phyloP scores from a whole-genome alignment of 1,139 yeast species.

The Scheffersomyces illinoinensis region DNA sequence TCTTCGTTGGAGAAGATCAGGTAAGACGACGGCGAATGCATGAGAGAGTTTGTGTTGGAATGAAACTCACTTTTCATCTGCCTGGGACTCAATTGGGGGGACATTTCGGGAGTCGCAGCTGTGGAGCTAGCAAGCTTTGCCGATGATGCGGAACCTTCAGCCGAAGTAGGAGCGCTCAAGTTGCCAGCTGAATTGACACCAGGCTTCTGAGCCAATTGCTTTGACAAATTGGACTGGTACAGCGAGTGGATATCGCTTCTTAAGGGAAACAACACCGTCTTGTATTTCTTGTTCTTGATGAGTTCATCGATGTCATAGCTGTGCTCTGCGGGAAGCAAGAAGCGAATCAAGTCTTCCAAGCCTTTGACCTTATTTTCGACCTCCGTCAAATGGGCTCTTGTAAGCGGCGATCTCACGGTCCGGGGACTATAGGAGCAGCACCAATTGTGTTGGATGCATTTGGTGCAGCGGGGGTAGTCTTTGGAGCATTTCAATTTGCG shows the following conservation, averaged over 20 bases:
- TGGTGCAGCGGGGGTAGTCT: constrained; percentile 73
- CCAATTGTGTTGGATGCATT: constrained; percentile 74
- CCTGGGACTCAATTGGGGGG: neutral
- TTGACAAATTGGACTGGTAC: neutral
- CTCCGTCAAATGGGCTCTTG: constrained; percentile 76
- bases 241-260: constrained; percentile 4
- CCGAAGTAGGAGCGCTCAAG: neutral
- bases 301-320: constrained; percentile 26
- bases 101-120: neutral
- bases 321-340: constrained; percentile 30
- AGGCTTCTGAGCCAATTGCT: neutral
- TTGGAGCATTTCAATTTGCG: constrained; percentile 59
- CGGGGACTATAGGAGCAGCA: constrained; percentile 77
- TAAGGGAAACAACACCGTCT: constrained; percentile 21
- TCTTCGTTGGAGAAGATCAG: constrained; percentile 33
- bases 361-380: constrained; percentile 66
- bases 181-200: constrained; percentile 2
- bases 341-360: constrained; percentile 54
- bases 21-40: constrained; percentile 33
- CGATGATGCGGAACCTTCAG: neutral
- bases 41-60: constrained; percentile 14
- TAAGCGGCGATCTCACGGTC: constrained; percentile 75
- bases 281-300: constrained; percentile 22
- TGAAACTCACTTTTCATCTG: neutral
- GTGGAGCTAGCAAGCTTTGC: neutral